Evolutionary conservation across 345 rosid species (phyloP).

Genomic region (Eucalyptus dawsonii): DNA sequence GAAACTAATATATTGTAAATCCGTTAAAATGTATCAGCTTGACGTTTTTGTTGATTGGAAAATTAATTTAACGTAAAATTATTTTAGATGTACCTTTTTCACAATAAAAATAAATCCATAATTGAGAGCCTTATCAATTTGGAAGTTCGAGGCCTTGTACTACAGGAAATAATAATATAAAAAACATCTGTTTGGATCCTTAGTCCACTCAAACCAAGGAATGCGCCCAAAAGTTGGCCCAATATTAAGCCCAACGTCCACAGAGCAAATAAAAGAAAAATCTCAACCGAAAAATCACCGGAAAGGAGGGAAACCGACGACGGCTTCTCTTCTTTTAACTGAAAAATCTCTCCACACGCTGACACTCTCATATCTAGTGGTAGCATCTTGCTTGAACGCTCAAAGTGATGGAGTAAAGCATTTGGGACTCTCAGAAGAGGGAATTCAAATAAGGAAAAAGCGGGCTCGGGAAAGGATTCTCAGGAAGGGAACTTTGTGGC

Average conservation of each 20-base stretch:
- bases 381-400: neutral
- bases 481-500: conserved; percentile 24
- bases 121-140: neutral
- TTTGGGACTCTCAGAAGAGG: neutral
- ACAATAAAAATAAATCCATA: no score
- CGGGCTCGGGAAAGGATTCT: conserved; percentile 17
- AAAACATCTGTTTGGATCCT: neutral
- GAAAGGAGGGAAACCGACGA: neutral
- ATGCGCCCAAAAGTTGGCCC: neutral
- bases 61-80: no score
- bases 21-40: no score
- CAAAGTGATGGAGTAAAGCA: neutral
- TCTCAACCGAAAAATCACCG: neutral
- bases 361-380: neutral
- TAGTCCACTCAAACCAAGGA: neutral
- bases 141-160: neutral
- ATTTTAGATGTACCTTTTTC: neutral
- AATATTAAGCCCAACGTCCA: neutral
- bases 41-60: no score
- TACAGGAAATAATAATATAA: neutral
- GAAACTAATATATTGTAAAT: no score
- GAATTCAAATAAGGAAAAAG: conserved; percentile 1
- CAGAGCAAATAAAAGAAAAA: neutral
- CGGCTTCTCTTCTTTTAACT: neutral
- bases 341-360: neutral